Base-by-base conservation (phyloP, 495 filamentous ascomycete genomes). In the Lasiosphaeria hispida region DNA sequence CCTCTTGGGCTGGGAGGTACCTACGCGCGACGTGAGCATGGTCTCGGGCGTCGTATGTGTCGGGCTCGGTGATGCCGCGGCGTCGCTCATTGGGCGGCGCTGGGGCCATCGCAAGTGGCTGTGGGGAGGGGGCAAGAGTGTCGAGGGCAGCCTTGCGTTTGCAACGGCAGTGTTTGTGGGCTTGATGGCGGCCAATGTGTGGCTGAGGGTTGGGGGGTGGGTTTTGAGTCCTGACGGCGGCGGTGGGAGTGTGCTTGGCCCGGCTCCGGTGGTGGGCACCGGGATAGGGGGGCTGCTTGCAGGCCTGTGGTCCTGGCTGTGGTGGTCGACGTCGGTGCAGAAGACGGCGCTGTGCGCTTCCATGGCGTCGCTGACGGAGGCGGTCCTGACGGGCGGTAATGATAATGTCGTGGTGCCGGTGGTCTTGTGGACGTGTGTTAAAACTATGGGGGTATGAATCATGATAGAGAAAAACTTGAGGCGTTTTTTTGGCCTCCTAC, bases 341-440 rank as follows among this genome's bases (percentile, higher is more conserved):
- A 92, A 88, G 69, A 81, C 85, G 45, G 73, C 79, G 15, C 65
- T 85, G 43, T 92, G 91, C 50, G 91, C 90, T 7, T 79, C 79
- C 39, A 85, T 91, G 54, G 90, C 93, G 34, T 96, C 91, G 71
- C 80, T 96, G 56, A 94, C 92, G 55, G 94, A 97, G 76, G 92
- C 94, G 15, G 92, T 97, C 56, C 75, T 97, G 54, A 97, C 95
- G 44, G 95, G 94, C 10, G 94, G 92, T 49, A 99, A 99, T 78
- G 94, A 99, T 76, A 99, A 99, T 78, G 93, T 99, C 23, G 83
- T 97, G 53, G 94, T 97, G 60, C 95, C 95, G n/a, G 83, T 97
- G 40, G 87, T 95, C 53, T 72, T 97, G 49, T 99, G 94, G 94
- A 77, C 90, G 64, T 80, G 94, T 61, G 91, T 96, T 57, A 86